phyloP scores from a whole-genome alignment of 192 early-diverging fungal species.

The Coemansia sp. region DNA sequence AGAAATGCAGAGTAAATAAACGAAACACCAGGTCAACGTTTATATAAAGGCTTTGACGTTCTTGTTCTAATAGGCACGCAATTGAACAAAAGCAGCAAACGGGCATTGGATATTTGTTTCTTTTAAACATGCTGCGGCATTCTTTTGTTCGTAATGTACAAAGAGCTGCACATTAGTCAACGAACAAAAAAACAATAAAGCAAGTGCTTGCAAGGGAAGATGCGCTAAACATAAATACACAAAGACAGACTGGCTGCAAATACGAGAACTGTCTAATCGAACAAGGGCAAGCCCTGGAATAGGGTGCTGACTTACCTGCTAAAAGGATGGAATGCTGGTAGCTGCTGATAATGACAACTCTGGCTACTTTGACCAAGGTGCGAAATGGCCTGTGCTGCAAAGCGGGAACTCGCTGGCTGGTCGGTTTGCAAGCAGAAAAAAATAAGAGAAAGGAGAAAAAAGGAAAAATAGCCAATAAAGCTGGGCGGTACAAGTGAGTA shows the following conservation, averaged over 20 bases:
- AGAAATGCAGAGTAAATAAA: neutral
- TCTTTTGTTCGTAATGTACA: neutral
- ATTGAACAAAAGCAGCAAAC: neutral
- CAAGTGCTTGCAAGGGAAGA: neutral
- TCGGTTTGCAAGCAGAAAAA: too few relatives aligned
- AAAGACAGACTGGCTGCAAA: too few relatives aligned
- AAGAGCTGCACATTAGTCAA: neutral
- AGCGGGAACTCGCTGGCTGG: too few relatives aligned
- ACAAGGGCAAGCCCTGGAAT: too few relatives aligned
- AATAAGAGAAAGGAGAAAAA: neutral
- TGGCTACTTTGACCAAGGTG: too few relatives aligned
- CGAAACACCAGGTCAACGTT: neutral
- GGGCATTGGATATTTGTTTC: neutral
- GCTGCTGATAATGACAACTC: too few relatives aligned
- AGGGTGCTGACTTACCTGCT: too few relatives aligned
- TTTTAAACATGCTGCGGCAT: neutral
- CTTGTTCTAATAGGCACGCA: neutral
- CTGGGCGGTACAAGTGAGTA: neutral
- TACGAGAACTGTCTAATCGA: too few relatives aligned
- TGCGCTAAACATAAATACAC: neutral
- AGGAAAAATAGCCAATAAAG: neutral
- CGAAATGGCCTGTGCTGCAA: too few relatives aligned
- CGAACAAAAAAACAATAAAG: neutral
- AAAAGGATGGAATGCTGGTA: too few relatives aligned
- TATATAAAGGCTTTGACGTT: neutral